Conservation (phyloP, 306 rosid species). For the Rosa multiflora region DNA sequence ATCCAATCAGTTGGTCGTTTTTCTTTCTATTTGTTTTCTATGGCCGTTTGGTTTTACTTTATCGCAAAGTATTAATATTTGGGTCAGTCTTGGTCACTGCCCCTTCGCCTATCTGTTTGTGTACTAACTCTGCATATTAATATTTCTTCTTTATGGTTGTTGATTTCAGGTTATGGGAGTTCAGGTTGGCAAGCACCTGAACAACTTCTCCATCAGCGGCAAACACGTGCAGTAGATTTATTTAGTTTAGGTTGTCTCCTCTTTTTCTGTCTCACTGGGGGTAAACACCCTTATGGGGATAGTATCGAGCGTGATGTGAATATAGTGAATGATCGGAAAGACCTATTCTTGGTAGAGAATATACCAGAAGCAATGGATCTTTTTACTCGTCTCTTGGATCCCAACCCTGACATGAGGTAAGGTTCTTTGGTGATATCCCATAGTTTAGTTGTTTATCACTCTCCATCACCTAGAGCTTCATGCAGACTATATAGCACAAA, state of each 20-base stretch:
- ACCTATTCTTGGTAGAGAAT: slow-evolving; percentile 30
- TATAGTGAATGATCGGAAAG: slow-evolving; percentile 37
- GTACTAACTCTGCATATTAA: not conserved
- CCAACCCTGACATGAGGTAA: slow-evolving; percentile 31
- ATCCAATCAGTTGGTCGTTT: not conserved
- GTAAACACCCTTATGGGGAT: slow-evolving; percentile 40
- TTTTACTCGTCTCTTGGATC: slow-evolving; percentile 30
- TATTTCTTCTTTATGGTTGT: slow-evolving; percentile 2
- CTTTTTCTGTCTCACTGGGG: slow-evolving; percentile 38
- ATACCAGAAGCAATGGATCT: slow-evolving; percentile 39
- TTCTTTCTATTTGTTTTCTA: slow-evolving; percentile 3
- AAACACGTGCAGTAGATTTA: slow-evolving; percentile 37
- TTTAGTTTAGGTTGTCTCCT: slow-evolving; percentile 40
- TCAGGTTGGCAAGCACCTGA: slow-evolving; percentile 49
- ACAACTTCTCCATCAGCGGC: slow-evolving; percentile 34
- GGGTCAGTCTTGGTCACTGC: not conserved
- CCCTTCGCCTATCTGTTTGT: not conserved
- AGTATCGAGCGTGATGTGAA: slow-evolving; percentile 33
- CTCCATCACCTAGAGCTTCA: not conserved
- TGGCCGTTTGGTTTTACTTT: not conserved
- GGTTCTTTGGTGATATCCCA: not conserved
- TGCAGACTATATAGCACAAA: not conserved
- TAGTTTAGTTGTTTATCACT: not conserved
- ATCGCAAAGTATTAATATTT: not conserved
- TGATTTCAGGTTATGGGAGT: slow-evolving; percentile 34